A percentile compares a stretch with the other conserved stretches of the same genome.
Evolutionary conservation across 2,329 filamentous ascomycete genomes (phyloP).

Genomic region (Septoria linicola): DNA sequence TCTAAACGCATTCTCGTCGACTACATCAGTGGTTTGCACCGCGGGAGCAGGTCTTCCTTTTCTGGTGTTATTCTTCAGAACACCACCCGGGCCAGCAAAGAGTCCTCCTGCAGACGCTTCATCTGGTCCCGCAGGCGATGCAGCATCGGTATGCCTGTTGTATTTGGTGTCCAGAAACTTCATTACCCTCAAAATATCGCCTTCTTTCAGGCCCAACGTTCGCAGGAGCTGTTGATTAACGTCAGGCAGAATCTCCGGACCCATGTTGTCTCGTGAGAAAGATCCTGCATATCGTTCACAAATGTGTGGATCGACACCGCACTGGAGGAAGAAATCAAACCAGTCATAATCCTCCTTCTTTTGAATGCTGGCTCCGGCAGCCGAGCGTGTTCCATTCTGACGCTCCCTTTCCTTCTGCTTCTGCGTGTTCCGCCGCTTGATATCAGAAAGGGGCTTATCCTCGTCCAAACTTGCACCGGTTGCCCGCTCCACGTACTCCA

Average conservation of each 20-base stretch:
- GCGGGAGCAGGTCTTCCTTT: conserved; percentile 85
- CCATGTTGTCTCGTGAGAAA: conserved; percentile 90
- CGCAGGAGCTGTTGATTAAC: conserved; percentile 80
- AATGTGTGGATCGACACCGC: conserved; percentile 85
- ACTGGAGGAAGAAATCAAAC: conserved; percentile 97
- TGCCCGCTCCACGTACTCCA: conserved; percentile 87
- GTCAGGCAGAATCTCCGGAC: conserved; percentile 86
- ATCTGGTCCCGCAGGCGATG: conserved; percentile 57
- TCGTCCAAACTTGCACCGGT: conserved; percentile 88
- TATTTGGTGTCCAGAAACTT: conserved; percentile 81
- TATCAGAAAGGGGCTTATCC: conserved; percentile 86
- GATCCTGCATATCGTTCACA: conserved; percentile 93
- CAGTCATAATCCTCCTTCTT: conserved; percentile 84
- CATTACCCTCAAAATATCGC: conserved; percentile 95
- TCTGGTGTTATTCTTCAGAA: conserved; percentile 88
- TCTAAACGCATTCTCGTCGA: conserved; percentile 84
- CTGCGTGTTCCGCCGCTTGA: conserved; percentile 56
- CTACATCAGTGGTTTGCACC: conserved; percentile 79
- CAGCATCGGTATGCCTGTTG: conserved; percentile 52
- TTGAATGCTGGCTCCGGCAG: conserved; percentile 63
- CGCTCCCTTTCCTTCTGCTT: conserved; percentile 50
- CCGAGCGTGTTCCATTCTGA: conserved; percentile 29
- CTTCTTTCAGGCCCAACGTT: conserved; percentile 89
- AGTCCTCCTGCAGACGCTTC: conserved; percentile 63
- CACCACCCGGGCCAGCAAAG: conserved; percentile 90